These are phyloP conservation scores for Alternaria alternata DNA, from an alignment of 2,329 filamentous ascomycete species.

Conservation along the genomic window DNA sequence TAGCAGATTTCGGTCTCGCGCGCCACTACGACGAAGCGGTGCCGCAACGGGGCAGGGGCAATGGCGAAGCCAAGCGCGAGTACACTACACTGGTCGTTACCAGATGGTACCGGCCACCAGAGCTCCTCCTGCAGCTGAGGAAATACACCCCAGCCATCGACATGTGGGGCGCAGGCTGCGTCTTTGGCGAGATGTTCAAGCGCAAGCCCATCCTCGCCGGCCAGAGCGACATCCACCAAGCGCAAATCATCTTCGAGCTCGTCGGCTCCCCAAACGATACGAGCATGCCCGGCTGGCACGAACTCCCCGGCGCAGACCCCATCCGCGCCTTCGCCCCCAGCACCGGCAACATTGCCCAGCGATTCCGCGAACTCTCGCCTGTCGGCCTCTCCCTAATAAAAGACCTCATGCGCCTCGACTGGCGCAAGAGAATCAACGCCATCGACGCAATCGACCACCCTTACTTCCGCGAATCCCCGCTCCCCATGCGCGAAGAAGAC, in stretches of 20 bases:
- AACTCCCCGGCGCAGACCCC: slow-evolving; percentile 81
- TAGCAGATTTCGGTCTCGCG: slow-evolving; percentile 95
- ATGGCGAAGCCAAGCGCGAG: slow-evolving; percentile 84
- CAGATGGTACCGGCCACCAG: slow-evolving; percentile 94
- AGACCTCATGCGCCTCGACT: slow-evolving; percentile 87
- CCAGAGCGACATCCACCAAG: slow-evolving; percentile 86
- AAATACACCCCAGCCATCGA: slow-evolving; percentile 98
- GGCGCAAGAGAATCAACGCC: slow-evolving; percentile 87
- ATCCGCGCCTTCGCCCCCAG: slow-evolving; percentile 68
- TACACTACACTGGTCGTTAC: slow-evolving; percentile 98
- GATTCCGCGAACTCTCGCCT: slow-evolving; percentile 78
- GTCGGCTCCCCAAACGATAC: slow-evolving; percentile 89
- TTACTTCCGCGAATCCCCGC: slow-evolving; percentile 83
- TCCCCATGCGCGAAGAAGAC: slow-evolving; percentile 82
- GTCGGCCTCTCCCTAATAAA: slow-evolving; percentile 80
- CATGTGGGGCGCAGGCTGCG: slow-evolving; percentile 98
- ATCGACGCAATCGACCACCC: slow-evolving; percentile 91
- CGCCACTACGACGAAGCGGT: slow-evolving; percentile 88
- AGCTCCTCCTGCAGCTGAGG: slow-evolving; percentile 85
- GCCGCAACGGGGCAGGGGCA: slow-evolving; percentile 78
- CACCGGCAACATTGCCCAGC: slow-evolving; percentile 71
- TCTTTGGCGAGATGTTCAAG: slow-evolving; percentile 97
- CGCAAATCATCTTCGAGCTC: slow-evolving; percentile 92
- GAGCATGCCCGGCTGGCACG: slow-evolving; percentile 90
- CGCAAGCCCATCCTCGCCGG: slow-evolving; percentile 92